Evolutionary conservation across 177 flowering plant species (phyloP).

Genomic region (Tripterygium wilfordii): DNA sequence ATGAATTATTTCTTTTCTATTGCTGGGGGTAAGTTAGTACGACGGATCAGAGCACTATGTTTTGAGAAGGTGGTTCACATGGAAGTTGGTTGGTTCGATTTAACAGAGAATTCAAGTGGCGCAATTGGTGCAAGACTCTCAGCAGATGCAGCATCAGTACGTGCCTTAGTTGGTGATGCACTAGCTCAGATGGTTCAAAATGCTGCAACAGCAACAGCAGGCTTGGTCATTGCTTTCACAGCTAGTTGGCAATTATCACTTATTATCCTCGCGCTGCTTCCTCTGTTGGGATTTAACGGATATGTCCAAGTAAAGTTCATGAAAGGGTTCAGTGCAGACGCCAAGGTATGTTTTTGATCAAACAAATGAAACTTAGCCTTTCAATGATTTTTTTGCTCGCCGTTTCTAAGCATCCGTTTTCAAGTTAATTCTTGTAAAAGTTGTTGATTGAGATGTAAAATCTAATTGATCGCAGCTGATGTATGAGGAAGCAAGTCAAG

Average conservation of each 20-base stretch:
- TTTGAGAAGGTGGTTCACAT: slow-evolving; percentile 66
- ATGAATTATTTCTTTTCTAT: slow-evolving; percentile 52
- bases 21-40: slow-evolving; percentile 58
- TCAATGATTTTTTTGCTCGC: neutral
- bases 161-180: slow-evolving; percentile 19
- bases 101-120: slow-evolving; percentile 45
- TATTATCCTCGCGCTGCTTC: slow-evolving; percentile 44
- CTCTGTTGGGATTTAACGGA: slow-evolving; percentile 39
- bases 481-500: slow-evolving; percentile 48
- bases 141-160: slow-evolving; percentile 31
- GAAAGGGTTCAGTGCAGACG: slow-evolving; percentile 9
- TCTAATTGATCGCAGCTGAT: slow-evolving; percentile 34
- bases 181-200: slow-evolving; percentile 4
- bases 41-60: slow-evolving; percentile 52
- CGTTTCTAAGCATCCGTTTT: neutral
- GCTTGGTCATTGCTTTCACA: slow-evolving; percentile 4
- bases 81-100: slow-evolving; percentile 82
- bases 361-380: neutral
- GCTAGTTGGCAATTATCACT: slow-evolving; percentile 5
- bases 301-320: slow-evolving; percentile 6
- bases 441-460: neutral
- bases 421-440: neutral
- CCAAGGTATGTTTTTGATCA: slow-evolving; percentile 8
- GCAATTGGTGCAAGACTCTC: slow-evolving; percentile 10
- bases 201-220: neutral